Evolutionary conservation across 2,329 filamentous ascomycete species (phyloP).

Genomic region (Diaporthe nobilis): DNA sequence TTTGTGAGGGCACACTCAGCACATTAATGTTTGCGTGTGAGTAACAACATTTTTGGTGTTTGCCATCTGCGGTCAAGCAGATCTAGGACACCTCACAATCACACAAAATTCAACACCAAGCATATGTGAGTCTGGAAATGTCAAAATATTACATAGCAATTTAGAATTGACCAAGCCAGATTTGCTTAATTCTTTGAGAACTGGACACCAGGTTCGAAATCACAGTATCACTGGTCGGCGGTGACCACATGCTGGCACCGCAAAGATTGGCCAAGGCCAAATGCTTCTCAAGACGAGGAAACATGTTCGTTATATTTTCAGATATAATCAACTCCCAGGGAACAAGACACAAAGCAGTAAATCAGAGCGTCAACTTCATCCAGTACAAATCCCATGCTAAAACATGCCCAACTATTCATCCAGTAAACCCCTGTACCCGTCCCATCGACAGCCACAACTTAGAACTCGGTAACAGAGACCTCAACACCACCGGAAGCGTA

Average conservation of each 20-base stretch:
- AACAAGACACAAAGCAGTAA: not conserved
- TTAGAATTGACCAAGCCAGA: not conserved
- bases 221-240: too few relatives aligned
- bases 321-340: not conserved
- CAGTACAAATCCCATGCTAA: not conserved
- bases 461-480: not conserved
- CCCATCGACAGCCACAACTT: not conserved
- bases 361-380: not conserved
- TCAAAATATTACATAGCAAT: not conserved
- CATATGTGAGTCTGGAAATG: not conserved
- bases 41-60: not conserved
- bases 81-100: not conserved
- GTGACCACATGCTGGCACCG: not conserved
- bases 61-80: not conserved
- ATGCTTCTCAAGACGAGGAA: too few relatives aligned
- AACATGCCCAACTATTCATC: too few relatives aligned
- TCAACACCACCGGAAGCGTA: conserved; percentile 38
- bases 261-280: not conserved
- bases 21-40: not conserved
- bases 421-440: not conserved
- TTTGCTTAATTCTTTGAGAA: not conserved
- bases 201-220: not conserved
- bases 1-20: not conserved
- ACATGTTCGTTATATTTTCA: not conserved
- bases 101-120: not conserved